Base-by-base conservation (phyloP, 2,329 filamentous ascomycete genomes). In the Penicillium sclerotigenum region DNA sequence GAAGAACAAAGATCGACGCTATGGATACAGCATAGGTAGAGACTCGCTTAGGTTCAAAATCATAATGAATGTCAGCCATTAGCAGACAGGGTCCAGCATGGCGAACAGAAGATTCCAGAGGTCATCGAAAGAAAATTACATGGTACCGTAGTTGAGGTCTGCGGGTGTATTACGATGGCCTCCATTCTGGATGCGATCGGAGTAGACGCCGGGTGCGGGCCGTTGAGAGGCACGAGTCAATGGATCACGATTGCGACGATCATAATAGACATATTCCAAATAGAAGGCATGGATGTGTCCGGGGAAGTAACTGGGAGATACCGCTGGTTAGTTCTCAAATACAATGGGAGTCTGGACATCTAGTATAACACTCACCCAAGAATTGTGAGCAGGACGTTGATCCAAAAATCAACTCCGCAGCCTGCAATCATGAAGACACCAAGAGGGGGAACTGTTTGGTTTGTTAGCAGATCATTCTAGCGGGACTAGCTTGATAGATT, bases 281-380 rank as follows among this genome's bases (percentile, higher is more conserved):
- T 92, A 94, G 73, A 92, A 91, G 41, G 89, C 89, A 70, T 91
- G 87, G 40, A 93, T 83, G 63, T 91, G 87, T 8, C 89, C 90
- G 0, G 90, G 90, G 48, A 94, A 74, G 71, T 87, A 89, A n/a
- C 84, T 85, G 57, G 29, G 50, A 29, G 8, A 31, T 18, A 24
- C 4, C 2, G 14, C n/a, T 40, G 24, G 38, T 61, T 34, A 57
- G 56, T 54, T 52, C 54, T 52, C n/a, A 28, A 54, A 40, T 57
- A 22, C 18, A 29, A 13, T 3, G 13, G 13, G 13, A 18, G 24
- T 41, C 40, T 40, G 24, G 20, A 28, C 36, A 47, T 13, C 18
- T 13, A 13, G 16, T 33, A 14, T 10, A 20, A 18, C 5, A 68
- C 80, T 56, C 71, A 83, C 80, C 86, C 86, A 22, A 88, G 79